phyloP scores from a whole-genome alignment of 257 asterid species.

The Mitragyna speciosa region DNA sequence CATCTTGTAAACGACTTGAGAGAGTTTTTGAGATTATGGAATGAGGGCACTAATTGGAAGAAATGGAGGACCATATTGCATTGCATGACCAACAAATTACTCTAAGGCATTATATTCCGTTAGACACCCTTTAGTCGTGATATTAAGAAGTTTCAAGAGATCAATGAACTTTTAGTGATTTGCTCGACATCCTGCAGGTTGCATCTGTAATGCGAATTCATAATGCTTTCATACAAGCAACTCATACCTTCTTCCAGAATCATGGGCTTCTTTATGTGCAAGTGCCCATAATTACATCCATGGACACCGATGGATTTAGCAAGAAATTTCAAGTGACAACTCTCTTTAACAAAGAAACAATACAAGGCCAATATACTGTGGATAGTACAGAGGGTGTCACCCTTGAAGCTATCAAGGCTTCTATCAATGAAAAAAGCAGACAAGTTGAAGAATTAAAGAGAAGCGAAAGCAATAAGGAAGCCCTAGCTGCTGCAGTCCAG shows the following conservation, averaged over 20 bases:
- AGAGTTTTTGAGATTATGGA: neutral
- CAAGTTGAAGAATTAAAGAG: conserved; percentile 69
- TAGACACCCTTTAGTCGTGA: neutral
- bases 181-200: conserved; percentile 46
- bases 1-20: neutral
- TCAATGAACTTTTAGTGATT: neutral
- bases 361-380: conserved; percentile 23
- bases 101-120: neutral
- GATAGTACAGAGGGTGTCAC: conserved; percentile 32
- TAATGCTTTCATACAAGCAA: conserved; percentile 56
- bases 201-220: conserved; percentile 78
- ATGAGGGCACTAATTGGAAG: neutral
- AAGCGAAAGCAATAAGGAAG: conserved; percentile 77
- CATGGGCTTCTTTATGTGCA: conserved; percentile 70
- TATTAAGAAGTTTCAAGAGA: neutral
- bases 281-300: conserved; percentile 75
- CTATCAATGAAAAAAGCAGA: conserved; percentile 59
- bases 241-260: conserved; percentile 52
- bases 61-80: neutral
- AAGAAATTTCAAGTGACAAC: conserved; percentile 63
- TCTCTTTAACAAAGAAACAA: conserved; percentile 32
- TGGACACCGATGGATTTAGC: conserved; percentile 50
- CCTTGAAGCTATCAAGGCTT: conserved; percentile 47
- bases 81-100: neutral
- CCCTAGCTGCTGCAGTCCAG: conserved; percentile 58